A percentile compares a stretch with the other conserved stretches of the same genome.
These are phyloP conservation scores for Leccinum cinnamomeum DNA, from an alignment of 1,284 basidiomycete genomes.

Conservation along the genomic window DNA sequence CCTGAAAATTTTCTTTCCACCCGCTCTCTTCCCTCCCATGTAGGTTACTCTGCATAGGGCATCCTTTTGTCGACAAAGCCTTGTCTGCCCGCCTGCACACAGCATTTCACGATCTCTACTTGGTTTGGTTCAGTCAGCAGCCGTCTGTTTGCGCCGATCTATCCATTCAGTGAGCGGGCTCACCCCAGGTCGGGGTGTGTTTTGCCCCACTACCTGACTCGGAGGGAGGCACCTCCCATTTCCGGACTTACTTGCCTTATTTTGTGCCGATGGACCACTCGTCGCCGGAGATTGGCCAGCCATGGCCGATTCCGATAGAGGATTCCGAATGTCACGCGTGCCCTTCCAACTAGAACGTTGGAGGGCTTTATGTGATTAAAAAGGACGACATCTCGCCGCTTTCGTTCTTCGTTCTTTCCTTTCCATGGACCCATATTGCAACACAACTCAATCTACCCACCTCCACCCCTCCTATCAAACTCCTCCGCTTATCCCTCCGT, in stretches of 20 bases:
- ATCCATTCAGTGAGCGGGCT: no score
- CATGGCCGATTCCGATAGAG: slow-evolving; percentile 6
- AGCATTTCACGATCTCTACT: not conserved
- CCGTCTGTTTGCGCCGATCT: not conserved
- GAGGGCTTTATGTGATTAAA: slow-evolving; percentile 12
- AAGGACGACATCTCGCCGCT: not conserved
- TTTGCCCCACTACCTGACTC: not conserved
- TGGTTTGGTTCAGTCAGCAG: not conserved
- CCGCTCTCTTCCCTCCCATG: not conserved
- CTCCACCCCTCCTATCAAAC: not conserved
- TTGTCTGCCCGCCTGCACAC: not conserved
- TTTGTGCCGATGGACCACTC: not conserved
- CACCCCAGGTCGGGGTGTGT: not conserved
- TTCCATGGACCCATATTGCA: not conserved
- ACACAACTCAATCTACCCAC: rapidly evolving
- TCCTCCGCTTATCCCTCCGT: not conserved
- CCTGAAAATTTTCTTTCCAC: not conserved
- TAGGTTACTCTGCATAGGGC: not conserved
- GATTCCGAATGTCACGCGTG: not conserved
- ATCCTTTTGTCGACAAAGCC: not conserved
- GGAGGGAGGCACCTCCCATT: not conserved
- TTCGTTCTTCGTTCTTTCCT: not conserved
- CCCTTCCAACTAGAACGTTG: slow-evolving; percentile 11
- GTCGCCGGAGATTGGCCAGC: not conserved
- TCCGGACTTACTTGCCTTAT: not conserved